These are phyloP conservation scores for Paramecium octaurelia DNA, from an alignment of 73 alveolate species.

Conservation along the genomic window DNA sequence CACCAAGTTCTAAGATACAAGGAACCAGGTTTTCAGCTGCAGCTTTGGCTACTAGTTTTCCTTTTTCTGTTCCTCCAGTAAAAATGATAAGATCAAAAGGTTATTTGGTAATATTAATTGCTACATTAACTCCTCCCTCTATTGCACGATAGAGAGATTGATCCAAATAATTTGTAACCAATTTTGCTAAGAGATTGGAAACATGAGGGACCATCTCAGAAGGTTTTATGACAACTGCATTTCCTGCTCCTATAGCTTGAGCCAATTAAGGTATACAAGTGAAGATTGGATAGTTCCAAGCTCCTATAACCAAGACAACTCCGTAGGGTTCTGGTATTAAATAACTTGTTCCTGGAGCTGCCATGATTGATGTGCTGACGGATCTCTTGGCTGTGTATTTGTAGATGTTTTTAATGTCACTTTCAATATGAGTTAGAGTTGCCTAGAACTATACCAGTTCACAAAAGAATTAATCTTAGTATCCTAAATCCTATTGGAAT, in stretches of 20 bases:
- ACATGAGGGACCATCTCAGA: conserved; percentile 86
- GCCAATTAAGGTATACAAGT: conserved; percentile 80
- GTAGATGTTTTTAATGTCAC: conserved; percentile 46
- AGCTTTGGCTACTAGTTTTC: conserved; percentile 91
- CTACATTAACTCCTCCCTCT: conserved; percentile 94
- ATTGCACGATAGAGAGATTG: conserved; percentile 78
- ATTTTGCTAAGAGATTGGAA: conserved; percentile 76
- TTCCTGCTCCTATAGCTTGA: conserved; percentile 91
- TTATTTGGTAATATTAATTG: conserved; percentile 77
- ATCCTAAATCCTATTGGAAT: conserved; percentile 65
- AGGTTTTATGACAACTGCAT: conserved; percentile 88
- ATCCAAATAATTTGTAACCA: conserved; percentile 81
- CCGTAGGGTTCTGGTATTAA: conserved; percentile 91
- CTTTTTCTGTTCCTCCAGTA: conserved; percentile 94
- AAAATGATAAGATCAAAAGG: conserved; percentile 89
- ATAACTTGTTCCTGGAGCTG: conserved; percentile 72
- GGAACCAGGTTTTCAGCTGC: conserved; percentile 94
- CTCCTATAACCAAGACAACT: conserved; percentile 86
- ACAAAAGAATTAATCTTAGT: conserved; percentile 50
- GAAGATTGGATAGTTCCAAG: conserved; percentile 94
- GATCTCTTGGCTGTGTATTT: conserved; percentile 65
- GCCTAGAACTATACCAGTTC: conserved; percentile 47
- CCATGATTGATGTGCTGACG: conserved; percentile 65
- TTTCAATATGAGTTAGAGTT: conserved; percentile 57
- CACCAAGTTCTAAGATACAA: conserved; percentile 95